Conservation (phyloP, 768 basidiomycete species). For the Xanthoconium stramineum region DNA sequence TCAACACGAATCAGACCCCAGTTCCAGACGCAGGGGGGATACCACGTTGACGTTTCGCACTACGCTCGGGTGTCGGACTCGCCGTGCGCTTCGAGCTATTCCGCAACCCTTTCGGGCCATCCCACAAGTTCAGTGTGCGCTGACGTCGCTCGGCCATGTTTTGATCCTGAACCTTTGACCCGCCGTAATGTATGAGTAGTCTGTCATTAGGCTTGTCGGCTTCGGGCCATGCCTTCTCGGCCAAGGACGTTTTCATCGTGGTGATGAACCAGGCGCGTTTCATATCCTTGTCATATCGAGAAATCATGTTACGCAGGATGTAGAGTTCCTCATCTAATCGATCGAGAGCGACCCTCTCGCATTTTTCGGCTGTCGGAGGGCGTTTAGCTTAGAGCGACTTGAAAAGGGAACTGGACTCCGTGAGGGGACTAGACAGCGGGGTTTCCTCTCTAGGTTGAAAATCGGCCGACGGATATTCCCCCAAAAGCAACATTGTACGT, state of each 20-base stretch:
- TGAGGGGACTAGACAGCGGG: neutral
- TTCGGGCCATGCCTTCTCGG: neutral
- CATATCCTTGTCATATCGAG: neutral
- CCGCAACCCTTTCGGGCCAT: neutral
- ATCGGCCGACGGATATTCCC: neutral
- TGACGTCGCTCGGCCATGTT: too few relatives aligned
- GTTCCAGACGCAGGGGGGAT: neutral
- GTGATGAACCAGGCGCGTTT: neutral
- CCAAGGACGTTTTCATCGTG: neutral
- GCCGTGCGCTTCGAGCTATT: neutral
- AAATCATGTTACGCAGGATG: neutral
- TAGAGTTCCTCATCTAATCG: neutral
- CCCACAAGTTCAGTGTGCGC: too few relatives aligned
- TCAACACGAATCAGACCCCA: too few relatives aligned
- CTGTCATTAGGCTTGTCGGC: too few relatives aligned
- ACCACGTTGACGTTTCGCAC: neutral
- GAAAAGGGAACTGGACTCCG: neutral
- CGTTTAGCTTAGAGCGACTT: neutral
- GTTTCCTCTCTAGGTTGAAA: neutral
- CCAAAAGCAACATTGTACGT: rapidly evolving
- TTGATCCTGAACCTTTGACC: neutral
- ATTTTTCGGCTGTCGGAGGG: neutral
- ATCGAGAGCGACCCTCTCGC: neutral
- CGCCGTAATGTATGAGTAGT: too few relatives aligned
- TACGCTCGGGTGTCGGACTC: neutral